Conservation (phyloP, 805 yeast genomes). For the Sugiyamaella boreocaroliniensis region DNA sequence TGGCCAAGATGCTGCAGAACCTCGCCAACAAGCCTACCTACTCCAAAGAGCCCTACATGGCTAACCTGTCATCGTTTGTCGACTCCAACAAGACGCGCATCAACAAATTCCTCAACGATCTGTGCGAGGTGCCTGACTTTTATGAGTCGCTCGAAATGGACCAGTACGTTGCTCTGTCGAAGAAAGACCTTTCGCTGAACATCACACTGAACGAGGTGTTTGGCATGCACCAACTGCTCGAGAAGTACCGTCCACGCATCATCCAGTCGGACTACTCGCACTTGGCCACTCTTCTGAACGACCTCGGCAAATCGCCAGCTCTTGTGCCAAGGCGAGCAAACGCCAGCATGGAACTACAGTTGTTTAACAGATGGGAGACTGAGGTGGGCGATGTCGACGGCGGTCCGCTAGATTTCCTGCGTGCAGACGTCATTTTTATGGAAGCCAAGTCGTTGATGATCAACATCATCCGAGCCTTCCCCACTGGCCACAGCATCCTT, state of each 20-base stretch:
- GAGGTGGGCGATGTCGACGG: constrained; percentile 25
- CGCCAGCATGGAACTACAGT: constrained; percentile 27
- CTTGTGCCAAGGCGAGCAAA: constrained; percentile 26
- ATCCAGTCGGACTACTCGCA: constrained; percentile 16
- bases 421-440: constrained; percentile 30
- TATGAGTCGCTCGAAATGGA: constrained; percentile 35
- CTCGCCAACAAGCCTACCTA: constrained; percentile 76
- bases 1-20: constrained; percentile 79
- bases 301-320: constrained; percentile 29
- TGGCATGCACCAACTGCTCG: constrained; percentile 32
- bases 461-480: constrained; percentile 32
- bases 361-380: constrained; percentile 31
- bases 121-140: constrained; percentile 37
- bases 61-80: constrained; percentile 23
- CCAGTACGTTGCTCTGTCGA: constrained; percentile 34
- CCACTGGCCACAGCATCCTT: constrained; percentile 21
- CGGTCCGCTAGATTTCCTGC: constrained; percentile 22
- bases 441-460: constrained; percentile 32
- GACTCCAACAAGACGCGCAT: constrained; percentile 27
- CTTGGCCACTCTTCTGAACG: constrained; percentile 23
- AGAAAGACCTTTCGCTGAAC: constrained; percentile 28
- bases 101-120: constrained; percentile 28
- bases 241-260: constrained; percentile 24
- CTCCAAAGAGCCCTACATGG: constrained; percentile 43
- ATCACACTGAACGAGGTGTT: constrained; percentile 32